Conservation (phyloP, 1,284 basidiomycete species). For the Cryptococcus maquisensis region DNA sequence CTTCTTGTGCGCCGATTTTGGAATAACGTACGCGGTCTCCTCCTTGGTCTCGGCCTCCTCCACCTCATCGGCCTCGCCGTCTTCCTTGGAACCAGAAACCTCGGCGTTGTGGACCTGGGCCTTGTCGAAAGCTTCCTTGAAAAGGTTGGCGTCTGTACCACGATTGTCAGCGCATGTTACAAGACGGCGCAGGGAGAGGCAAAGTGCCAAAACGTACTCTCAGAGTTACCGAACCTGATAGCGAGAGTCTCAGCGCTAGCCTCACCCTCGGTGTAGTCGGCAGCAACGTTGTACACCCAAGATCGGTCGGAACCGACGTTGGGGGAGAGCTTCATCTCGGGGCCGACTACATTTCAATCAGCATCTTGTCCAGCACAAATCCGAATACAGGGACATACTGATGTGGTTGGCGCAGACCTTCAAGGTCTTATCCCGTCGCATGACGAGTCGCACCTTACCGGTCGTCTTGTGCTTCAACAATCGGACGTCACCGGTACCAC, state of each 20-base stretch:
- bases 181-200: not conserved
- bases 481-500: conserved; percentile 77
- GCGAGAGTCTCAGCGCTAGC: conserved; percentile 91
- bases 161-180: conserved; percentile 11
- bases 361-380: not conserved
- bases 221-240: conserved; percentile 95
- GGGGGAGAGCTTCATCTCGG: conserved; percentile 91
- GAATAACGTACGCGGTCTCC: not conserved
- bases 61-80: conserved; percentile 1
- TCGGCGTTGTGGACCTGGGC: conserved; percentile 68
- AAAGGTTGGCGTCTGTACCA: conserved; percentile 71
- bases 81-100: conserved; percentile 22
- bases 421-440: conserved; percentile 99
- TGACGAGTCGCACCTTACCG: conserved; percentile 91
- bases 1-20: not conserved
- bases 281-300: conserved; percentile 98
- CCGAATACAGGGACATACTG: conserved; percentile 60
- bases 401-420: conserved; percentile 99
- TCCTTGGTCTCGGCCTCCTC: conserved; percentile 5
- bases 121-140: conserved; percentile 81
- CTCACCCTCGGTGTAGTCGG: conserved; percentile 87
- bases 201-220: conserved; percentile 62
- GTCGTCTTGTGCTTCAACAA: conserved; percentile 82
- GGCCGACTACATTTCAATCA: conserved; percentile 58
- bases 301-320: conserved; percentile 99